A percentile compares a stretch with the other conserved stretches of the same genome.
Evolutionary conservation across 2,329 filamentous ascomycete genomes (phyloP).

Genomic region (Dactylellina drechsleri): DNA sequence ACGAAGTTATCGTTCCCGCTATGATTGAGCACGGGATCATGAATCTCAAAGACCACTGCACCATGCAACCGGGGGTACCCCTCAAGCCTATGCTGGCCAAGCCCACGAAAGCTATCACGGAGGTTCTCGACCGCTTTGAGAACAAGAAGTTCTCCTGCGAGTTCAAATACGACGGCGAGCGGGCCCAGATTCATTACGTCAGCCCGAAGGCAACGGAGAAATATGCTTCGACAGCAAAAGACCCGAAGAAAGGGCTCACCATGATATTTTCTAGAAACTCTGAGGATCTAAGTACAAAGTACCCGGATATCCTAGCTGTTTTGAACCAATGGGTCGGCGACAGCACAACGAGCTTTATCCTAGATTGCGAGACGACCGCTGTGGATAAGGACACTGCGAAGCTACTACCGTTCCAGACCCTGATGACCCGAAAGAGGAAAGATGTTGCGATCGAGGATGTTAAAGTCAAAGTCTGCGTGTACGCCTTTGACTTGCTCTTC

Average conservation of each 20-base stretch:
- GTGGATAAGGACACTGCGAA: slow-evolving; percentile 97
- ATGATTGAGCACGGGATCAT: slow-evolving; percentile 87
- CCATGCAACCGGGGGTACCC: slow-evolving; percentile 90
- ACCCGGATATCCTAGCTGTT: slow-evolving; percentile 91
- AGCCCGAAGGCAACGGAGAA: slow-evolving; percentile 79
- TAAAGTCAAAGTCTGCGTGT: slow-evolving; percentile 96
- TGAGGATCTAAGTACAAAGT: slow-evolving; percentile 96
- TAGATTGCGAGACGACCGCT: slow-evolving; percentile 98
- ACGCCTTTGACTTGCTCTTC: slow-evolving; percentile 94
- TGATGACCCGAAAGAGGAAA: slow-evolving; percentile 98
- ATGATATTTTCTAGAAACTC: slow-evolving; percentile 98
- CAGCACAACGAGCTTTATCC: slow-evolving; percentile 90
- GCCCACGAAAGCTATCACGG: slow-evolving; percentile 96
- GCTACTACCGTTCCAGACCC: slow-evolving; percentile 93
- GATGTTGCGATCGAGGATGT: slow-evolving; percentile 95
- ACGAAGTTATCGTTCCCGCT: slow-evolving; percentile 91
- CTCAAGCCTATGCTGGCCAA: slow-evolving; percentile 99
- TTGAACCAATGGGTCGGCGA: slow-evolving; percentile 88
- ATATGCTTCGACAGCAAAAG: slow-evolving; percentile 71
- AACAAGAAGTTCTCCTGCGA: slow-evolving; percentile 96
- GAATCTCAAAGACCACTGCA: slow-evolving; percentile 83
- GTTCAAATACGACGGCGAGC: slow-evolving; percentile 98
- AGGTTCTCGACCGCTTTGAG: slow-evolving; percentile 96
- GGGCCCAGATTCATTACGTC: slow-evolving; percentile 98
- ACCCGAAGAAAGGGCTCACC: slow-evolving; percentile 77